phyloP scores from a whole-genome alignment of 192 early-diverging fungal genomes.

The Coemansia sp. region DNA sequence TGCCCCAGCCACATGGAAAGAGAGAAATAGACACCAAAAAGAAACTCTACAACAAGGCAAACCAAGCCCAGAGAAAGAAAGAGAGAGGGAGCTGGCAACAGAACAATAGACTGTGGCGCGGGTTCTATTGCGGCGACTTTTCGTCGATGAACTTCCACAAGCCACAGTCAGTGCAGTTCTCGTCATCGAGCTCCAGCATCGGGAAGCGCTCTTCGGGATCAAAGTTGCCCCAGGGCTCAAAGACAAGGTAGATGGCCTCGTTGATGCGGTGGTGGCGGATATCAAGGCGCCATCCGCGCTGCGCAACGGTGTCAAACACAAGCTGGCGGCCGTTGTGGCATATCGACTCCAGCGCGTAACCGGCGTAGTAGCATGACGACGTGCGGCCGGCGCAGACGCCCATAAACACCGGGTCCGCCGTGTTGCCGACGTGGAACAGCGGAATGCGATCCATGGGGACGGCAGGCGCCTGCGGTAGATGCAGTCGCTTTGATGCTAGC shows the following conservation, averaged over 20 bases:
- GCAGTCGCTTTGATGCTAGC: conserved; percentile 74
- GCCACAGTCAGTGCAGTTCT: conserved; percentile 76
- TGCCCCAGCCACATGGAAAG: too few relatives aligned
- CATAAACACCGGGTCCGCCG: conserved; percentile 87
- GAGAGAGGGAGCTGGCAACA: too few relatives aligned
- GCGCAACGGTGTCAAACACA: conserved; percentile 68
- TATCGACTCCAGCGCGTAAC: conserved; percentile 75
- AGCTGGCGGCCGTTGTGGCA: conserved; percentile 80
- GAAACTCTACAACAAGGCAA: neutral
- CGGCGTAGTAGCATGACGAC: conserved; percentile 67
- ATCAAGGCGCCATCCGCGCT: conserved; percentile 66
- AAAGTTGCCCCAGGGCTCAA: conserved; percentile 49
- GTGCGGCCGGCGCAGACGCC: conserved; percentile 76
- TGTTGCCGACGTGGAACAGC: conserved; percentile 91
- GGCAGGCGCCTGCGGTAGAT: conserved; percentile 67
- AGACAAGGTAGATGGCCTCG: conserved; percentile 68
- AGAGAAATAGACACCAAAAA: neutral
- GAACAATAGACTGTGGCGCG: neutral
- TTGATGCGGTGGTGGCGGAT: conserved; percentile 80
- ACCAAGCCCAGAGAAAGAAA: neutral
- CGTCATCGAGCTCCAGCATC: conserved; percentile 32
- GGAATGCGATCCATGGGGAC: conserved; percentile 61
- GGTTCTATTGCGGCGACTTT: conserved; percentile 37
- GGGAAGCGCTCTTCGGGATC: conserved; percentile 42
- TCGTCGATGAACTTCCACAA: conserved; percentile 72